Percentiles rank a stretch among this genome's conserved stretches.
phyloP scores from a whole-genome alignment of 2,329 filamentous ascomycete species.

The Colletotrichum melonis region DNA sequence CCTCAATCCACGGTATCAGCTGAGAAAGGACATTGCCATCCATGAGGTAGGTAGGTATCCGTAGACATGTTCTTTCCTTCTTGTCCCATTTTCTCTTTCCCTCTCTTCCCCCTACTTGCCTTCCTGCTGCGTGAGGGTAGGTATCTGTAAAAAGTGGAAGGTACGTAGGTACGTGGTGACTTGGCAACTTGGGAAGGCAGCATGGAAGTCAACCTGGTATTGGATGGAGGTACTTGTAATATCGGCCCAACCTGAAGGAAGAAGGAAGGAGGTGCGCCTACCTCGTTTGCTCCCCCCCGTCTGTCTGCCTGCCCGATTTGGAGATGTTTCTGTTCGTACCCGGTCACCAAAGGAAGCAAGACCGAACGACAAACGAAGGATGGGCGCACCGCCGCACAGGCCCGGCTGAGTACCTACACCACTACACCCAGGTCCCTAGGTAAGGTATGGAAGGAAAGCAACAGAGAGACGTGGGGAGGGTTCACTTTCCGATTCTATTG shows the following conservation, averaged over 20 bases:
- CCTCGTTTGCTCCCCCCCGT: background rate
- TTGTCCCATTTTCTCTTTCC: background rate
- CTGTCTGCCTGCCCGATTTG: conserved; percentile 21
- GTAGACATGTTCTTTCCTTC: background rate
- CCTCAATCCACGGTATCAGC: background rate
- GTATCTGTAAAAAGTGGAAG: too few relatives aligned
- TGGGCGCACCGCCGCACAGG: conserved; percentile 25
- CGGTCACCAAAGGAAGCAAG: background rate
- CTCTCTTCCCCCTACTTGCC: too few relatives aligned
- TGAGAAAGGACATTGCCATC: background rate
- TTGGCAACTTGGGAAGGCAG: background rate
- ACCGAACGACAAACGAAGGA: conserved; percentile 12
- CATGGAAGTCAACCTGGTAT: background rate
- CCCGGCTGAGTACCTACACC: background rate
- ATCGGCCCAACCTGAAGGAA: background rate
- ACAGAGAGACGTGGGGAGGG: background rate
- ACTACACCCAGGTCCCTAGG: too few relatives aligned
- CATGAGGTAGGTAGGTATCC: too few relatives aligned
- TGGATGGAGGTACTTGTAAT: background rate
- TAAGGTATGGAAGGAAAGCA: too few relatives aligned
- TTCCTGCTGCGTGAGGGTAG: background rate
- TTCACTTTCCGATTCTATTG: background rate
- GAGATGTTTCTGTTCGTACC: conserved; percentile 5
- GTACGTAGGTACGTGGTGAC: background rate
- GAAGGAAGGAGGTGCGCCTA: background rate